Evolutionary conservation across 805 yeast species (phyloP).

Genomic region (Wickerhamiella cacticola): DNA sequence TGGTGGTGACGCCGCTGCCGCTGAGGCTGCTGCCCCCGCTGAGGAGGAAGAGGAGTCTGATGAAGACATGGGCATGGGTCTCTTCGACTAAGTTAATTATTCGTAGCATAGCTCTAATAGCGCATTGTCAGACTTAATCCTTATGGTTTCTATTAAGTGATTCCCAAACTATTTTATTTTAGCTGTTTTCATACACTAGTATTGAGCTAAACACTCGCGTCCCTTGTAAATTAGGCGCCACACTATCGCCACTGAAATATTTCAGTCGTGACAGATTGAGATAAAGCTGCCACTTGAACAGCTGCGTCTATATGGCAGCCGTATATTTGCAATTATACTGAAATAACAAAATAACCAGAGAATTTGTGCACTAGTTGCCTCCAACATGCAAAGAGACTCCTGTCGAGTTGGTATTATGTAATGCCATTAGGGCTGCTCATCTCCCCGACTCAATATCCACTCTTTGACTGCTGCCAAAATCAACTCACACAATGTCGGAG

Average conservation of each 20-base stretch:
- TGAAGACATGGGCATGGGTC: slow-evolving; percentile 91
- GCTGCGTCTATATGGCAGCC: too few relatives aligned
- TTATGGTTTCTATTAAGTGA: too few relatives aligned
- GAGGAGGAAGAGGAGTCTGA: slow-evolving; percentile 60
- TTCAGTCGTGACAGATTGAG: neutral
- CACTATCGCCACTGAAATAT: neutral
- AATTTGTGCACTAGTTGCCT: too few relatives aligned
- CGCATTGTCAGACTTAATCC: neutral
- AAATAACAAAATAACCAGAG: too few relatives aligned
- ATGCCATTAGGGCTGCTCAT: neutral
- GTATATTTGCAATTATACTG: too few relatives aligned
- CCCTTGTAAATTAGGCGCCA: too few relatives aligned
- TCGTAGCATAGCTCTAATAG: slow-evolving; percentile 5
- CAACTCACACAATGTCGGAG: slow-evolving; percentile 14
- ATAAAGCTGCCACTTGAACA: too few relatives aligned
- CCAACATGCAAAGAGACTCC: too few relatives aligned
- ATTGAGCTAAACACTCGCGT: too few relatives aligned
- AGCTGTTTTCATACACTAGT: too few relatives aligned
- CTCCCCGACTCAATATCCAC: slow-evolving; percentile 2
- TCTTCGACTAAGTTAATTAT: slow-evolving; percentile 68
- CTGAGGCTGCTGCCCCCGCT: slow-evolving; percentile 60
- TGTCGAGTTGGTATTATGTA: too few relatives aligned
- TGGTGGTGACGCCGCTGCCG: slow-evolving; percentile 45
- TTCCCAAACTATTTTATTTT: too few relatives aligned
- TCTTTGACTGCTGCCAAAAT: slow-evolving; percentile 3